A percentile compares a stretch with the other conserved stretches of the same genome.
phyloP scores from a whole-genome alignment of 2,329 filamentous ascomycete genomes.

The Fusarium liriodendri region DNA sequence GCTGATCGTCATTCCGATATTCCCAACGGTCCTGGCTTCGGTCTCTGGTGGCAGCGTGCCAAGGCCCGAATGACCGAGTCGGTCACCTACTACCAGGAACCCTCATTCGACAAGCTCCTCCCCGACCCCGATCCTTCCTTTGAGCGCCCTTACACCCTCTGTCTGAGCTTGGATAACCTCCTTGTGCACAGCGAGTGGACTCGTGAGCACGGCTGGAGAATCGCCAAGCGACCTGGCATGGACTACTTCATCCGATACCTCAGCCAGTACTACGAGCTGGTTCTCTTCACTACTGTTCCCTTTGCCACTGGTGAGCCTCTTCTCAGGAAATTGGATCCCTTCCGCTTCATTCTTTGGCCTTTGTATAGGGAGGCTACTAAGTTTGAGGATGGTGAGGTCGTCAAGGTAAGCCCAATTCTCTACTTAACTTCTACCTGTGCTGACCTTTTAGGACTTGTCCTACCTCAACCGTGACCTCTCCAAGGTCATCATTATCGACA shows the following conservation, averaged over 20 bases:
- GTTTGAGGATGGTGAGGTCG: slow-evolving; percentile 94
- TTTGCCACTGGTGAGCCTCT: slow-evolving; percentile 87
- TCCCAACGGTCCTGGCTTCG: slow-evolving; percentile 82
- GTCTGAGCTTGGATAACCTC: slow-evolving; percentile 92
- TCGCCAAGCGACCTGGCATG: slow-evolving; percentile 92
- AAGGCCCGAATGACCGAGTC: slow-evolving; percentile 80
- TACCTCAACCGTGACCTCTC: slow-evolving; percentile 96
- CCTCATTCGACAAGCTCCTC: slow-evolving; percentile 91
- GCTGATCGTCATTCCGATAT: slow-evolving; percentile 74
- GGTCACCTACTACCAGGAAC: slow-evolving; percentile 94
- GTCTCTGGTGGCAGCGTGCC: slow-evolving; percentile 83
- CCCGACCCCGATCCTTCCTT: slow-evolving; percentile 83
- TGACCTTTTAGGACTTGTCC: slow-evolving; percentile 79
- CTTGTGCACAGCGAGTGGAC: slow-evolving; percentile 96
- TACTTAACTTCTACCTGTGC: neutral
- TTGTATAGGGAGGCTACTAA: slow-evolving; percentile 96
- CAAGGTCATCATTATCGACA: slow-evolving; percentile 96
- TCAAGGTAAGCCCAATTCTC: slow-evolving; percentile 74
- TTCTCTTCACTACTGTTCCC: slow-evolving; percentile 92
- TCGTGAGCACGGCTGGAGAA: slow-evolving; percentile 92
- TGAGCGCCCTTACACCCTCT: slow-evolving; percentile 90
- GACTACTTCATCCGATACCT: slow-evolving; percentile 98
- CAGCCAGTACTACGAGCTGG: slow-evolving; percentile 97
- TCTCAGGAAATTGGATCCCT: slow-evolving; percentile 93
- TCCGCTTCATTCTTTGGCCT: slow-evolving; percentile 94